Conservation (phyloP, 2,329 filamentous ascomycete genomes). For the Fonsecaea multimorphosa region DNA sequence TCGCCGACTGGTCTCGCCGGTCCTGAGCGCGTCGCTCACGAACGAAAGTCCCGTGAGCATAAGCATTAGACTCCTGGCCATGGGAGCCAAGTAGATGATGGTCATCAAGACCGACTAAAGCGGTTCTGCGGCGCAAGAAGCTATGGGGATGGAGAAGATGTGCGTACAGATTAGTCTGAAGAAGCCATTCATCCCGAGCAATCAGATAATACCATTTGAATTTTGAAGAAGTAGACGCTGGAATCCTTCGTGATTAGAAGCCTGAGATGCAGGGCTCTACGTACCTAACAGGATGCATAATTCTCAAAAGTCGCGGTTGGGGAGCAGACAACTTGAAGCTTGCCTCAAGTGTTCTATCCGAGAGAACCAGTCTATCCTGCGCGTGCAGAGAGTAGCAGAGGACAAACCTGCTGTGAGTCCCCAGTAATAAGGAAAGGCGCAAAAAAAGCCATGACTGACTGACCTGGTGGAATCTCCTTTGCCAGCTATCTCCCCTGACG, state of each 20-base stretch:
- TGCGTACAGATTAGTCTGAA: too few relatives aligned
- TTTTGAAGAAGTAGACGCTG: not conserved
- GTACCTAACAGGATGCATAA: conserved; percentile 15
- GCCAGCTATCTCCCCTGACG: not conserved
- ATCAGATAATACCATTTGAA: not conserved
- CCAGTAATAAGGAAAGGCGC: not conserved
- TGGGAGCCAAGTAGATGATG: too few relatives aligned
- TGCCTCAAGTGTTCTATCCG: not conserved
- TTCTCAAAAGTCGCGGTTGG: not conserved
- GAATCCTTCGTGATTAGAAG: conserved; percentile 17
- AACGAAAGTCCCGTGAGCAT: too few relatives aligned
- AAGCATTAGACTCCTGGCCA: too few relatives aligned
- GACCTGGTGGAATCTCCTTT: conserved; percentile 21
- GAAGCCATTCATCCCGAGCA: too few relatives aligned
- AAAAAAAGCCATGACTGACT: conserved; percentile 22
- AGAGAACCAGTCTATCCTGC: not conserved
- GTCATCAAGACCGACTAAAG: too few relatives aligned
- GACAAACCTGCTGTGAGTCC: conserved; percentile 10
- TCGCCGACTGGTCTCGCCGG: too few relatives aligned
- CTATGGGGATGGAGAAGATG: too few relatives aligned
- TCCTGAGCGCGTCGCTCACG: too few relatives aligned
- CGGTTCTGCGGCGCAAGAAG: too few relatives aligned
- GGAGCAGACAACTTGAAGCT: conserved; percentile 6
- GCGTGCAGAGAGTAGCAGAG: conserved; percentile 1
- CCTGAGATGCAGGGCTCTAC: conserved; percentile 21